Evolutionary conservation across 371 early-diverging fungal species (phyloP).

Genomic region (Thermomucor indicae-seudaticae): DNA sequence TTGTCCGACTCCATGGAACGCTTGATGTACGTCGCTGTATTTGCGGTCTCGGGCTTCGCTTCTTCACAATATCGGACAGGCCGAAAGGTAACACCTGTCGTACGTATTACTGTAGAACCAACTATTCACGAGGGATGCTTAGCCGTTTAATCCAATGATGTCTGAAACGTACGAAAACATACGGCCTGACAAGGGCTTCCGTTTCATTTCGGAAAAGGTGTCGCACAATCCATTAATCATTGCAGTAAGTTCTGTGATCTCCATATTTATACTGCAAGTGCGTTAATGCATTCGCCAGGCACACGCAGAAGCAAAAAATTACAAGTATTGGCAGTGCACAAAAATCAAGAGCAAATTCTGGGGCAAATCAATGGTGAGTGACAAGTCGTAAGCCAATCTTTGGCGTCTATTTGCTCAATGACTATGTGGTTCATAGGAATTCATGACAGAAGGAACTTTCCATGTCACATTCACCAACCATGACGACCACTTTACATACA

Average conservation of each 20-base stretch:
- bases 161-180: slow-evolving; percentile 94
- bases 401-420: background rate
- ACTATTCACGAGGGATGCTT: background rate
- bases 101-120: background rate
- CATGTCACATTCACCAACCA: slow-evolving; percentile 62
- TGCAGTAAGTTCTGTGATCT: slow-evolving; percentile 44
- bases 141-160: slow-evolving; percentile 93
- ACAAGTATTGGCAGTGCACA: slow-evolving; percentile 70
- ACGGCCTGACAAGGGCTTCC: slow-evolving; percentile 75
- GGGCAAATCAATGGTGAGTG: slow-evolving; percentile 54
- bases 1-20: slow-evolving; percentile 68
- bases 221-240: slow-evolving; percentile 80
- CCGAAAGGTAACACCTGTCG: slow-evolving; percentile 50
- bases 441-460: slow-evolving; percentile 67
- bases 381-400: background rate
- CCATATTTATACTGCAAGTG: background rate
- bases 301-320: slow-evolving; percentile 68
- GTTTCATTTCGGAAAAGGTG: slow-evolving; percentile 88
- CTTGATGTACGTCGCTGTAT: slow-evolving; percentile 71
- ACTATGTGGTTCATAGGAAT: slow-evolving; percentile 32
- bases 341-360: slow-evolving; percentile 81
- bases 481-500: slow-evolving; percentile 72
- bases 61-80: slow-evolving; percentile 76
- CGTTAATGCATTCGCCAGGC: background rate
- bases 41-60: slow-evolving; percentile 85